These are phyloP conservation scores for Fabrea salina DNA, from an alignment of 169 alveolate species.

Conservation along the genomic window DNA sequence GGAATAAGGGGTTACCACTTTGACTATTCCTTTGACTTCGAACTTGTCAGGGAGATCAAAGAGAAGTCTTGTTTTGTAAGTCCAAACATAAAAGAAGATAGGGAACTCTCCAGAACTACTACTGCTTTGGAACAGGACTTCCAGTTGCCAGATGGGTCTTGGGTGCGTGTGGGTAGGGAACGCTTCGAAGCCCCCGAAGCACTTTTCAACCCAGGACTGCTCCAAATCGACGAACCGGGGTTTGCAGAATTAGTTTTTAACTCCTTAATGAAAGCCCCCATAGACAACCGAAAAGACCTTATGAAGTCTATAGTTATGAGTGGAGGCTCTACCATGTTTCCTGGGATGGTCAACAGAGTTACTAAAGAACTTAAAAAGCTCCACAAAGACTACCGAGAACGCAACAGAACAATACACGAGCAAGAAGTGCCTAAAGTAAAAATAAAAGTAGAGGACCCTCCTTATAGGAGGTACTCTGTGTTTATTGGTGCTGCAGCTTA, in stretches of 20 bases:
- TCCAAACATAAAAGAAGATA: neutral
- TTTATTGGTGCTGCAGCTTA: too few relatives aligned
- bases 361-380: constrained; percentile 73
- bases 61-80: constrained; percentile 74
- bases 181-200: constrained; percentile 85
- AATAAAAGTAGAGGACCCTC: too few relatives aligned
- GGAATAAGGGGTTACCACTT: constrained; percentile 76
- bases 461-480: too few relatives aligned
- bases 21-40: constrained; percentile 73
- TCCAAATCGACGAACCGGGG: constrained; percentile 78
- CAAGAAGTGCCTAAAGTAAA: too few relatives aligned
- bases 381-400: too few relatives aligned
- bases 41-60: constrained; percentile 71
- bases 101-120: constrained; percentile 33
- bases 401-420: too few relatives aligned
- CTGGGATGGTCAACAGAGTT: constrained; percentile 82
- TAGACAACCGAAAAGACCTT: constrained; percentile 74
- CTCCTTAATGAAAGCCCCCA: constrained; percentile 75
- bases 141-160: constrained; percentile 84
- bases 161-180: constrained; percentile 68
- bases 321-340: constrained; percentile 86
- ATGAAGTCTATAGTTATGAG: constrained; percentile 74
- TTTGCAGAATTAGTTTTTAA: constrained; percentile 71
- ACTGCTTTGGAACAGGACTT: constrained; percentile 52
- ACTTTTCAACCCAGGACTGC: constrained; percentile 72